Evolutionary conservation across 2,329 filamentous ascomycete species (phyloP), one percentile per base, ranked within the genome.

Genomic region (Fusarium cicatricum): DNA sequence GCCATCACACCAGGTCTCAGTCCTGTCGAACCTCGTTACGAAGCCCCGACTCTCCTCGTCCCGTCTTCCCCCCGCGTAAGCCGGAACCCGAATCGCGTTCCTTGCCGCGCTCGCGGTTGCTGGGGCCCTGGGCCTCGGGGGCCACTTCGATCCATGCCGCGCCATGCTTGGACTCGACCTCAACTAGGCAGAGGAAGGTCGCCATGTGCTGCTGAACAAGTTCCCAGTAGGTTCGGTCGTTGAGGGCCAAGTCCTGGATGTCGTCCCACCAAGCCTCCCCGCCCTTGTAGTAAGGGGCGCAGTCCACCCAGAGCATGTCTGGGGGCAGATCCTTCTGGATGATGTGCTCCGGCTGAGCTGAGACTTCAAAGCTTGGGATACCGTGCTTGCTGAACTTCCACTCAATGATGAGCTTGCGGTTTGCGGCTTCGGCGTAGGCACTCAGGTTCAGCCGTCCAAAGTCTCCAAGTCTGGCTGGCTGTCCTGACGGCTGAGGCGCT

Each of bases 371-470:
- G 23, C 33, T 57, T 4, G 68, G 68, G 14, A 69, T 48, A 0
- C 68, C 68, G 14, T 67, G 43, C 43, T 55, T 62, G 41, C 62
- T 67, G 33, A 68, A 57, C 32, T 50, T 59, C 42, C 65, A 63
- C 17, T 48, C 40, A 14, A 68, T 49, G 7, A 14, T 37, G 14
- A 60, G 39, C 41, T 56, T 62, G 6, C 51, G 42, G 14, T 17
- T 19, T n/a, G 43, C n/a, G 15, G 53, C 36, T 11, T 45, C 17
- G n/a, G 41, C 38, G 21, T 46, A 49, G 23, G 42, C 19, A 26
- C 52, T 29, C 23, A 55, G 16, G 11, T 55, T 53, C 28, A 66
- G 39, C 33, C 43, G 52, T 17, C 38, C 48, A 23, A 62, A 57
- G 23, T 57, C 57, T 10, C 54, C 54, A 11, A 66, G 57, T 45